Evolutionary conservation across 352 stramenopile species (phyloP).

Genomic region (Globisporangium cederbergense): DNA sequence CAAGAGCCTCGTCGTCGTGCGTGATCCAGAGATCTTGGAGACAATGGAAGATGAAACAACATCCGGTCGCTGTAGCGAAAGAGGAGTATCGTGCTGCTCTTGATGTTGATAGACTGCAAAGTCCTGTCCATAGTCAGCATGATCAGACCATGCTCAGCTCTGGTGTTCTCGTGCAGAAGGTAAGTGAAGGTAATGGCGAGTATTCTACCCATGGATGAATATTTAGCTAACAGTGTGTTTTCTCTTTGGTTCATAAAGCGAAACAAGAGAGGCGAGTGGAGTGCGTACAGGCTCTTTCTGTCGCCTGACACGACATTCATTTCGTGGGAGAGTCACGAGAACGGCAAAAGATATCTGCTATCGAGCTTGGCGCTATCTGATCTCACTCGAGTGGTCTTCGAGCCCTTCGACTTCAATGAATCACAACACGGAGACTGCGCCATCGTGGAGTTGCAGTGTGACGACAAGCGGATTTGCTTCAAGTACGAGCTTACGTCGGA

Average conservation of each 20-base stretch:
- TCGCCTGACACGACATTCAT: conserved; percentile 3
- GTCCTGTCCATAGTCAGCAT: neutral
- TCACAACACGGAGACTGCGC: conserved; percentile 4
- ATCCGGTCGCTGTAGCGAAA: neutral
- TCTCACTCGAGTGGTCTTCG: conserved; percentile 13
- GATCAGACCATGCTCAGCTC: conserved; percentile 4
- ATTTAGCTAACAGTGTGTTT: neutral
- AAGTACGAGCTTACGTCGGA: conserved; percentile 13
- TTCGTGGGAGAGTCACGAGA: conserved; percentile 15
- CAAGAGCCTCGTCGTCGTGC: conserved; percentile 1
- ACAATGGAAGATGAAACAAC: conserved; percentile 9
- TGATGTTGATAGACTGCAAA: neutral
- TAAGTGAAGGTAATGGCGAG: neutral
- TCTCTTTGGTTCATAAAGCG: conserved; percentile 1
- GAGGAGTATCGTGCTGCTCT: neutral
- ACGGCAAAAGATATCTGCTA: conserved; percentile 11
- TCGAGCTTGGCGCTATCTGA: conserved; percentile 18
- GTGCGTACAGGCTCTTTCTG: conserved; percentile 9
- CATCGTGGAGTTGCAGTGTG: conserved; percentile 10
- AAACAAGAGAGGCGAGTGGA: conserved; percentile 12
- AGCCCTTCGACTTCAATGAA: conserved; percentile 8
- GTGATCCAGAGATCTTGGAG: conserved; percentile 22
- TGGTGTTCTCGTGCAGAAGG: conserved; percentile 14
- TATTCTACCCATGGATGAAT: neutral
- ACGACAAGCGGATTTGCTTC: conserved; percentile 14